Conservation (phyloP, 441 rosid species). For the Erodium moschatum region DNA sequence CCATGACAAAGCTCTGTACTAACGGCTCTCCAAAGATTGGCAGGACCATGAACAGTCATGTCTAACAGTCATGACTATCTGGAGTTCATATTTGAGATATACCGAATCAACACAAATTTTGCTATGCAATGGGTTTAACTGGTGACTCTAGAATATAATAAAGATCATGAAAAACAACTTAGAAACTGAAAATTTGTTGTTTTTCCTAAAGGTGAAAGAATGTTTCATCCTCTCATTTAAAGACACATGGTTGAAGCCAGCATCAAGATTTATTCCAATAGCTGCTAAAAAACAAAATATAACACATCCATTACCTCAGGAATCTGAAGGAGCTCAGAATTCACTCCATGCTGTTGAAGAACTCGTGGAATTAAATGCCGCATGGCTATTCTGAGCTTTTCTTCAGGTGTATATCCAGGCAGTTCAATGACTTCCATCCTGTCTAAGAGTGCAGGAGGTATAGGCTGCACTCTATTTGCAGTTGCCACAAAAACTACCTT, state of each 20-base stretch:
- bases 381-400: constrained; percentile 87
- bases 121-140: not conserved
- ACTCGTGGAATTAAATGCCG: constrained; percentile 90
- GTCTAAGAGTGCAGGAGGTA: constrained; percentile 89
- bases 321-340: constrained; percentile 78
- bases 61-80: not conserved
- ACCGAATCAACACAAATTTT: not conserved
- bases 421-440: constrained; percentile 98
- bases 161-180: not conserved
- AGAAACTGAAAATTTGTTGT: not conserved
- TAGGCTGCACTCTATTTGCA: constrained; percentile 85
- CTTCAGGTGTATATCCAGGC: constrained; percentile 95
- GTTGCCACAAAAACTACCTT: constrained; percentile 93
- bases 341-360: constrained; percentile 92
- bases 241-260: not conserved
- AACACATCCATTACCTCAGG: constrained; percentile 60
- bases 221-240: not conserved
- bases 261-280: not conserved
- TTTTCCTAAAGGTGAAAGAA: not conserved
- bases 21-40: not conserved
- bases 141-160: not conserved
- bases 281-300: not conserved
- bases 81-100: not conserved
- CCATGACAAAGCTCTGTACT: not conserved
- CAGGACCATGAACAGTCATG: not conserved